Evolutionary conservation across 345 rosid genomes (phyloP), one percentile per base, ranked within the genome.

Genomic region (Odontarrhena argentea): DNA sequence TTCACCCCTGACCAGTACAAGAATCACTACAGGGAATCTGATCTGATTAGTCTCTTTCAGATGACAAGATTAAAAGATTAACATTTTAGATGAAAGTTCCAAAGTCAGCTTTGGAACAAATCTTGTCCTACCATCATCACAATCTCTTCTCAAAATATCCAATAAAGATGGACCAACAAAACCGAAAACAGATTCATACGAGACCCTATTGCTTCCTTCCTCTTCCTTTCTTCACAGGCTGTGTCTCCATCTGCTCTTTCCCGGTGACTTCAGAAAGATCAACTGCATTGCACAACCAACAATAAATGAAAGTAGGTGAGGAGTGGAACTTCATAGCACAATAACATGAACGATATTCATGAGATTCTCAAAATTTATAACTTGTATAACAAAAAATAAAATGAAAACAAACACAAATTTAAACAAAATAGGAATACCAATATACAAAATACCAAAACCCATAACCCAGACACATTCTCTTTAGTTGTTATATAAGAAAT

Each of bases 191-290:
- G 10, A 66, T 51, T 58, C 38, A 60, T 37, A 10, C 36, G 36
- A 61, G 51, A 74, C 57, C 54, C 71, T 79, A 86, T 70, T 89
- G 98, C 80, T 89, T 92, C 77, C 95, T 82, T 74, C 95, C 98
- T 75, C 96, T 83, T 73, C 98, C 98, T 77, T 86, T 92, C 88
- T 87, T 92, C 5, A 62, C 68, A 22, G 83, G 80, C 65, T 77
- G 98, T 22, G 87, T 74, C 65, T 87, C 98, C 15, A 70, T 74
- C 63, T 79, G 96, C 47, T 89, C 96, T 73, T 87, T 92, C 52
- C 92, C 91, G 3, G 87, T 68, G 67, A 83, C 82, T 76, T 92
- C 93, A 9, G 92, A 63, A 22, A 87, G 55, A 69, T 89, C 89
- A 53, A 81, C 98, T 92, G 84, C 83, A 78, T 41, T 28, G 53